A percentile compares a stretch with the other conserved stretches of the same genome.
These are phyloP conservation scores for Diutina rugosa DNA, from an alignment of 1,139 yeast genomes.

Conservation along the genomic window DNA sequence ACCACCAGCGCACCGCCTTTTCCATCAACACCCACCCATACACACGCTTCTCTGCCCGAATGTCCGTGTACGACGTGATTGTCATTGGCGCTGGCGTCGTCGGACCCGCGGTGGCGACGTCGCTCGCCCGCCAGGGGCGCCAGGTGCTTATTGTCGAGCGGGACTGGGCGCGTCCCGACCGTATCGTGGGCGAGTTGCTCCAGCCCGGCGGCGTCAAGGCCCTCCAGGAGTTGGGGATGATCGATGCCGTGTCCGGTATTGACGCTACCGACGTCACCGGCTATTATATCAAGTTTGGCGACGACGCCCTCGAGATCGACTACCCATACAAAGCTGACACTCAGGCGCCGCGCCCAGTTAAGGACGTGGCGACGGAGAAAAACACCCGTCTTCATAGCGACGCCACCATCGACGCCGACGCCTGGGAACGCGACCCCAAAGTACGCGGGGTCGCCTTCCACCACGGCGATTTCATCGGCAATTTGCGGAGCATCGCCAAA, in stretches of 20 bases:
- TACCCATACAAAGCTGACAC: constrained; percentile 57
- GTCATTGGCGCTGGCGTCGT: constrained; percentile 93
- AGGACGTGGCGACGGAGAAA: constrained; percentile 39
- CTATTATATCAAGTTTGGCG: constrained; percentile 61
- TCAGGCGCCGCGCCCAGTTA: constrained; percentile 35
- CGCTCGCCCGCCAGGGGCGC: constrained; percentile 83
- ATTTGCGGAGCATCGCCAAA: constrained; percentile 61
- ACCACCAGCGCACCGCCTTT: background rate
- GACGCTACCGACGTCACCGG: constrained; percentile 74
- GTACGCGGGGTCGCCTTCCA: constrained; percentile 81
- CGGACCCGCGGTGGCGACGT: constrained; percentile 89
- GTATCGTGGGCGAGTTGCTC: constrained; percentile 92
- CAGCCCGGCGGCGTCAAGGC: constrained; percentile 94
- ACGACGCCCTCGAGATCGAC: constrained; percentile 42
- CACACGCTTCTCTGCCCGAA: background rate
- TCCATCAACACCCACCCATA: background rate
- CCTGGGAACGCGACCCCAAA: constrained; percentile 48
- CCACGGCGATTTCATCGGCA: constrained; percentile 78
- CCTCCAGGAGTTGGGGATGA: constrained; percentile 68
- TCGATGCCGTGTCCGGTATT: constrained; percentile 63
- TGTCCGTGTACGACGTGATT: constrained; percentile 38
- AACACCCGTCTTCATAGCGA: constrained; percentile 44
- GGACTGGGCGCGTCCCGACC: constrained; percentile 84
- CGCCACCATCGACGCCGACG: constrained; percentile 21
- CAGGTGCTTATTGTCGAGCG: constrained; percentile 67